A percentile compares a stretch with the other conserved stretches of the same genome.
Conservation (phyloP, 371 early-diverging fungal genomes). For the Mucor ambiguus region DNA sequence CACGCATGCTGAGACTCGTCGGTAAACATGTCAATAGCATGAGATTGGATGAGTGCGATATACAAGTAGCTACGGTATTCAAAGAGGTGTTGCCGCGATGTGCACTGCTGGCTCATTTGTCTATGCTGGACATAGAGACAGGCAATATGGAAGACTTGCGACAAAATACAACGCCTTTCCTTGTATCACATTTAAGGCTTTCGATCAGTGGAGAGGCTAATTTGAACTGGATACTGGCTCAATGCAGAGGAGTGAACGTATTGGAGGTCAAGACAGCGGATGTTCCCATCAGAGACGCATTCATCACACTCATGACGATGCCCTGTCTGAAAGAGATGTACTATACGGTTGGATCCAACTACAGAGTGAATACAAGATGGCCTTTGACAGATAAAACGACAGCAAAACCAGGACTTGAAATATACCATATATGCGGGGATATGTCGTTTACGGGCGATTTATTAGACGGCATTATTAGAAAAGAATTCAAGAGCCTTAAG, state of each 20-base stretch:
- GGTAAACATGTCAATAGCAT: conserved; percentile 28
- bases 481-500: background rate
- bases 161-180: background rate
- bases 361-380: background rate
- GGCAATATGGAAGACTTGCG: conserved; percentile 3
- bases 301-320: background rate
- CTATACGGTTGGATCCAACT: background rate
- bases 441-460: background rate
- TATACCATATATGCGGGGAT: background rate
- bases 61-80: conserved; percentile 6
- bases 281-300: background rate
- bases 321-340: background rate
- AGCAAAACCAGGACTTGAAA: background rate
- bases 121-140: conserved; percentile 14
- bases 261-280: background rate
- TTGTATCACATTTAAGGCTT: background rate
- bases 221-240: background rate
- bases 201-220: background rate
- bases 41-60: conserved; percentile 15
- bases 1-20: conserved; percentile 27
- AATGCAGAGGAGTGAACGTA: background rate
- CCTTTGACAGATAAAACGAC: background rate
- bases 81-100: conserved; percentile 13
- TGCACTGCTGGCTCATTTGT: conserved; percentile 24
- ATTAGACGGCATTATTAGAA: background rate